Conservation (phyloP, 2,329 filamentous ascomycete species). For the Curvularia verruculosa region DNA sequence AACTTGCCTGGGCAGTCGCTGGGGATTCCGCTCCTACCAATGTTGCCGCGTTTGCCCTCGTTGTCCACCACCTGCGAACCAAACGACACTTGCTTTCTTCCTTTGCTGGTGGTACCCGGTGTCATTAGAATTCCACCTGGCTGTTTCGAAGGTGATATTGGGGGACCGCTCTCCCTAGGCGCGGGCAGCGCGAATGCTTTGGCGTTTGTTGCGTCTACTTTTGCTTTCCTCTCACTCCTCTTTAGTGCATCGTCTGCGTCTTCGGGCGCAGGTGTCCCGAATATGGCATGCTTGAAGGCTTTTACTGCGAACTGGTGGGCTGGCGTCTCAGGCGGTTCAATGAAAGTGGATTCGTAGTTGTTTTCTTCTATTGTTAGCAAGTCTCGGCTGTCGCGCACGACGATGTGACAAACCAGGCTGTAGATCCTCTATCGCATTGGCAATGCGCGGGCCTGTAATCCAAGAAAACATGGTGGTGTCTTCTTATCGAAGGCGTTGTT, state of each 20-base stretch:
- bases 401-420: constrained; percentile 36
- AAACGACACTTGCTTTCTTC: constrained; percentile 67
- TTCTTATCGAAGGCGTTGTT: not conserved
- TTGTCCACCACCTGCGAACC: constrained; percentile 63
- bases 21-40: constrained; percentile 55
- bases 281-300: constrained; percentile 69
- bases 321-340: constrained; percentile 67
- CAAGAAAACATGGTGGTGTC: constrained; percentile 45
- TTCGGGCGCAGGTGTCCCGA: constrained; percentile 65
- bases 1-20: constrained; percentile 56
- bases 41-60: constrained; percentile 56
- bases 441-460: constrained; percentile 48
- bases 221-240: constrained; percentile 36
- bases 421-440: constrained; percentile 46
- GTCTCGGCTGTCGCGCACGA: not conserved
- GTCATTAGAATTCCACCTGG: constrained; percentile 67
- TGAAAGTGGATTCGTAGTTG: constrained; percentile 49
- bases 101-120: constrained; percentile 62
- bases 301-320: constrained; percentile 71
- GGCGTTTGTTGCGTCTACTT: constrained; percentile 32
- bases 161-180: constrained; percentile 29
- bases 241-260: constrained; percentile 43
- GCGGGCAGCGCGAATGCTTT: constrained; percentile 27
- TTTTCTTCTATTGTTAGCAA: constrained; percentile 35
- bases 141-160: constrained; percentile 62